Base-by-base conservation (phyloP, 441 rosid species). In the Kokia cookei region DNA sequence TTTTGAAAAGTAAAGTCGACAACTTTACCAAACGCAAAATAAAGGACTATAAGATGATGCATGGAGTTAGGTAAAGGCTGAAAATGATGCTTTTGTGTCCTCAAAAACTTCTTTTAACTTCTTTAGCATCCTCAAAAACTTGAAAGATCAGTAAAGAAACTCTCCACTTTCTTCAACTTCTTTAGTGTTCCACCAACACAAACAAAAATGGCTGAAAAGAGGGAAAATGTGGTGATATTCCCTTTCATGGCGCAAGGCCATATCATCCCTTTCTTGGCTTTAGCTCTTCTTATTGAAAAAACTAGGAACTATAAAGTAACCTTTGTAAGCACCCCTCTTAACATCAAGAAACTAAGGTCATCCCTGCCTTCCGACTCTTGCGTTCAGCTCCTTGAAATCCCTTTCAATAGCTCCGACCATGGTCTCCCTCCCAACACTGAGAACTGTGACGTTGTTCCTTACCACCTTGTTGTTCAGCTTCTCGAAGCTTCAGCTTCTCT, bases 201-300 rank as follows among this genome's bases (percentile, higher is more conserved):
- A 53, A 13, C 14, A 50, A 19, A 62, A 73, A 82, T 83, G 81
- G 71, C 77, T 0, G 45, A 71, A 43, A 76, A n/a, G 37, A 74
- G 71, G 62, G 76, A 81, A 51, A 71, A 81, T 53, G 66, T 93
- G 27, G 81, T 89, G 2, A 64, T 93, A 77, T 86, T 93, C 45
- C 97, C 98, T 9, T 89, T 90, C 94, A 89, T 87, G 95, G 98
- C 87, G 32, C 95, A 91, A 76, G 97, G 97, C 62, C 98, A 93
- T 73, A 80, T 91, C 58, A 90, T 87, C 76, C 97, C 94, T 53
- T 89, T 89, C 79, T 80, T 90, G 9, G 91, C 93, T 7, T 80
- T 92, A 64, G 90, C 93, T 55, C 86, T 84, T 70, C 90, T 84
- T 65, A 76, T 92, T 55, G 87, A 87, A 62, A 74, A 76, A 64